Percentiles rank a stretch among this genome's conserved stretches.
Evolutionary conservation across 768 basidiomycete species (phyloP).

Genomic region (Tylopilus cervinicoccineus): DNA sequence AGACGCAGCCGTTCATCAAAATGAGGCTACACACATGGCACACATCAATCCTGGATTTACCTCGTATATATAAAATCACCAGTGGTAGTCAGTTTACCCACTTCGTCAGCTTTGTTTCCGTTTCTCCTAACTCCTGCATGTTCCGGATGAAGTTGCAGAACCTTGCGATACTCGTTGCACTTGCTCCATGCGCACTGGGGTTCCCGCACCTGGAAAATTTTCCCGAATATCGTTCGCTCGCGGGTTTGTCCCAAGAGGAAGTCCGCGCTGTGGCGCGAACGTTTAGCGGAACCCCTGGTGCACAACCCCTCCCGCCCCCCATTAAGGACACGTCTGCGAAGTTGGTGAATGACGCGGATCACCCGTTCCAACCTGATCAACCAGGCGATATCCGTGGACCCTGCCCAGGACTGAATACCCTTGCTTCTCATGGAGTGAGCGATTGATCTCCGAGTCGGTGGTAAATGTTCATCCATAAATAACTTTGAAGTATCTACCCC

Average conservation of each 20-base stretch:
- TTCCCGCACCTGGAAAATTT: conserved; percentile 12
- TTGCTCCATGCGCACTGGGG: conserved; percentile 1
- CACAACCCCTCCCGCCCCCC: conserved; percentile 19
- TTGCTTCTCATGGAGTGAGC: conserved; percentile 25
- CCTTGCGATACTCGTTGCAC: background rate
- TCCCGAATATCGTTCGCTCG: conserved; percentile 19
- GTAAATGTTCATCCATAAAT: background rate
- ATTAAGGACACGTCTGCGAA: conserved; percentile 22
- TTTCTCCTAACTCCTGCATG: background rate
- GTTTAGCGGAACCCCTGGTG: conserved; percentile 14
- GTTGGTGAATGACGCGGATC: conserved; percentile 14
- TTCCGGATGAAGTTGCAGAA: background rate
- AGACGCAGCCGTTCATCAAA: background rate
- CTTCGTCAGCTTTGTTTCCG: background rate
- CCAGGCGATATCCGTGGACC: conserved; percentile 23
- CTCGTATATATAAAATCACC: background rate
- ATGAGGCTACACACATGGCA: background rate
- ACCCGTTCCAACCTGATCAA: conserved; percentile 9
- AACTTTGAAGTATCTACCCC: conserved; percentile 15
- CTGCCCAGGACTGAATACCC: conserved; percentile 23
- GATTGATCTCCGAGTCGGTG: background rate
- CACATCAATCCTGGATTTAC: background rate
- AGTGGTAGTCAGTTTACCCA: background rate
- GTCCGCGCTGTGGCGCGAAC: conserved; percentile 6
- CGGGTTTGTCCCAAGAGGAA: conserved; percentile 12